Evolutionary conservation across 768 basidiomycete species (phyloP), one percentile per base, ranked within the genome.

Genomic region (Pluteus cervinus): DNA sequence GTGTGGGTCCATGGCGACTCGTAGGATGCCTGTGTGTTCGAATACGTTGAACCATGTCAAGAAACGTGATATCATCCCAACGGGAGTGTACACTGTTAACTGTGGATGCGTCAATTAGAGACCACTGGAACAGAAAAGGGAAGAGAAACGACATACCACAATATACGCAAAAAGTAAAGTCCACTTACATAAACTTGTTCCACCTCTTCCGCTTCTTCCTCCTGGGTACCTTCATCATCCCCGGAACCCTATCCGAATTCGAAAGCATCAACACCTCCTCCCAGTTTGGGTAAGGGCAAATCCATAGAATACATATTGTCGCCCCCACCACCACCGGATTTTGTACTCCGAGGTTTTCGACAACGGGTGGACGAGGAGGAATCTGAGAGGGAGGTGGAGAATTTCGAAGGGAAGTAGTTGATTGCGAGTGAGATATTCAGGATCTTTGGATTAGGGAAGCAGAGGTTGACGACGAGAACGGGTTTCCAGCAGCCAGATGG

Each of bases 141-240:
- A n/a, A n/a, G 34, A 24, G 30, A 33, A 33, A 24, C 15, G 12
- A 50, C 61, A 33, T 30, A 67, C 61, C 22, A 79, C 22, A 22
- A 63, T 46, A 53, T 87, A 87, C 36, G 80, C 62, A 28, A 71
- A 29, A 53, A 87, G 81, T 18, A 90, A 57, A n/a, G 63, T 62
- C 83, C 83, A 86, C 53, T 90, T 90, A n/a, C n/a, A n/a, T n/a
- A 70, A 88, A 90, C 46, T 67, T 69, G 53, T 77, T 90, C 86
- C 86, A 90, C n/a, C 78, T 65, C 43, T 81, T 62, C 43, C 62
- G 65, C 29, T 48, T 68, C 14, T 20, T 22, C 11, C 7, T 9
- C 24, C 15, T 25, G 15, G 21, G 24, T 28, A 18, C 24, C n/a
- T 11, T 18, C 15, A 14, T 33, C 26, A 42, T 45, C 14, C 58